Evolutionary conservation across 2,329 filamentous ascomycete genomes (phyloP), one percentile per base, ranked within the genome.

Genomic region (Emmonsia crescens): DNA sequence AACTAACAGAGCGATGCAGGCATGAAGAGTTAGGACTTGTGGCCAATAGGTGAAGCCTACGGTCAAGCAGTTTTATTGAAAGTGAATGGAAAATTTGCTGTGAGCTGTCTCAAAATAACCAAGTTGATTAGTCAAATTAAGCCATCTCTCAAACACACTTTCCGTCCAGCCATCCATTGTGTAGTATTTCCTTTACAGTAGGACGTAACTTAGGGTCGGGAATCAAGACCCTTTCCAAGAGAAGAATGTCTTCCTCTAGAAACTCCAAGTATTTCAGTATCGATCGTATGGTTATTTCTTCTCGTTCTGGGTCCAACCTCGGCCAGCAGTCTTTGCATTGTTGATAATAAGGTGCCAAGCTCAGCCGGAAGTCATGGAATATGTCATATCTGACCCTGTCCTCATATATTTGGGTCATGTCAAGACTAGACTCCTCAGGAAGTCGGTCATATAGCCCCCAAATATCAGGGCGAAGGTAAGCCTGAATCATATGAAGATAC

Each of bases 401-500:
- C 38, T 60, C 59, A 51, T 60, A 60, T 24, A 16, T 29, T 44
- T 56, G 49, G 27, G 59, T 44, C 5, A 49, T 44, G 38, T 54
- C 59, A 16, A 29, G 29, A 8, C 44, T 29, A 42, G 48, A 48
- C n/a, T 57, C 60, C 16, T 61, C 60, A 31, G 60, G 60, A 46
- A 61, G 38, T 48, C 52, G 60, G 29, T 61, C 60, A 38, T 61
- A 48, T 16, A 61, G 52, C 24, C 60, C 59, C 52, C 60, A 61
- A 44, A 61, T 61, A 31, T 61, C 40, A 42, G 60, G 60, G 44
- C 52, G 60, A 57, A 57, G 60, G 40, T 56, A 61, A 14, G 60
- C 60, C 55, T 61, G 60, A 49, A 61, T 61, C 60, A 61, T 61
- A 57, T 61, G 52, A 48, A 57, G 60, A 48, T 61, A 61, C 60